phyloP scores from a whole-genome alignment of 192 early-diverging fungal genomes.

The Backusella westeae region DNA sequence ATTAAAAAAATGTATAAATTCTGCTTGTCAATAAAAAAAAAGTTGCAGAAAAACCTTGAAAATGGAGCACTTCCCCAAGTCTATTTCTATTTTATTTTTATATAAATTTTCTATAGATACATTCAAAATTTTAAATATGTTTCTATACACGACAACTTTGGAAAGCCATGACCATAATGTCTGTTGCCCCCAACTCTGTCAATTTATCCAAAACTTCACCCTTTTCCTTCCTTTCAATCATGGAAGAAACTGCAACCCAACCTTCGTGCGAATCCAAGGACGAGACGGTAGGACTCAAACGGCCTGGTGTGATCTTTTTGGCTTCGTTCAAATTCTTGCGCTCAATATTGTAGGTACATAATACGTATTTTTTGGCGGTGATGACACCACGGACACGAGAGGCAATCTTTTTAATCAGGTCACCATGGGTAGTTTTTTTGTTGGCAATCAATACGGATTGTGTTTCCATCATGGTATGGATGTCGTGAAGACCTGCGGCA shows the following conservation, averaged over 20 bases:
- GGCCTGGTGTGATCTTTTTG: conserved; percentile 82
- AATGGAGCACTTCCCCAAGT: not conserved
- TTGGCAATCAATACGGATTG: conserved; percentile 93
- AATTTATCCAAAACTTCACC: conserved; percentile 91
- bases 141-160: conserved; percentile 71
- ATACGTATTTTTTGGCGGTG: conserved; percentile 82
- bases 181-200: conserved; percentile 81
- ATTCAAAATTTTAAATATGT: not conserved
- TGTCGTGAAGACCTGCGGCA: conserved; percentile 90
- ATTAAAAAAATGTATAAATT: not conserved
- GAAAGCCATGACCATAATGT: conserved; percentile 85
- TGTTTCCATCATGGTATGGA: conserved; percentile 77
- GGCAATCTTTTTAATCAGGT: conserved; percentile 72
- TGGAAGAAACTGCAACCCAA: conserved; percentile 90
- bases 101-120: too few relatives aligned
- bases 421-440: conserved; percentile 66
- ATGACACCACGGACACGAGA: conserved; percentile 90
- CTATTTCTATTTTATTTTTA: too few relatives aligned
- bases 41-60: not conserved
- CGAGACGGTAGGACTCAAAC: conserved; percentile 88
- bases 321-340: conserved; percentile 63
- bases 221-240: conserved; percentile 77
- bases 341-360: conserved; percentile 90
- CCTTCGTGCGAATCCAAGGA: conserved; percentile 70
- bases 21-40: not conserved